phyloP scores from a whole-genome alignment of 768 basidiomycete genomes.

The Leccinum truebloodii region DNA sequence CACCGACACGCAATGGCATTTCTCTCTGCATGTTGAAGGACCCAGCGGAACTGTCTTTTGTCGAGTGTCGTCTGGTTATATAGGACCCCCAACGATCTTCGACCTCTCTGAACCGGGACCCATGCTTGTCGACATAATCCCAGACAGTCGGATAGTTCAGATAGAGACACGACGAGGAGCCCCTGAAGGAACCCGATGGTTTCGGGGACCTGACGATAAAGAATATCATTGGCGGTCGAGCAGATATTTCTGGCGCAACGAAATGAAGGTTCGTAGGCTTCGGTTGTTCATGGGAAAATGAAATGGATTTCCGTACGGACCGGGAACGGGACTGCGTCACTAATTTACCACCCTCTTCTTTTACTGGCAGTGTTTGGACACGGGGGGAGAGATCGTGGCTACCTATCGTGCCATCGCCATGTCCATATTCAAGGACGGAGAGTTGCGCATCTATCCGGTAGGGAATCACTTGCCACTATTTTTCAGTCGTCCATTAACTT shows the following conservation, averaged over 20 bases:
- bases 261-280: slow-evolving; percentile 25
- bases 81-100: slow-evolving; percentile 15
- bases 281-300: not conserved
- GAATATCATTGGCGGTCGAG: slow-evolving; percentile 25
- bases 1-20: slow-evolving; percentile 18
- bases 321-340: not conserved
- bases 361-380: slow-evolving; percentile 21
- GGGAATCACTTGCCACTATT: not conserved
- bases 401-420: slow-evolving; percentile 28
- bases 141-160: slow-evolving; percentile 9
- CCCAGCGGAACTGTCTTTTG: slow-evolving; percentile 21
- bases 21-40: slow-evolving; percentile 21
- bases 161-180: slow-evolving; percentile 16
- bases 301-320: not conserved
- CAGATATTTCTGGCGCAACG: slow-evolving; percentile 14
- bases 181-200: slow-evolving; percentile 20
- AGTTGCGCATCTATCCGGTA: slow-evolving; percentile 30
- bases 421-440: slow-evolving; percentile 30
- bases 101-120: slow-evolving; percentile 4
- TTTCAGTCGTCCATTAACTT: not conserved
- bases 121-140: slow-evolving; percentile 15
- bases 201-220: slow-evolving; percentile 24
- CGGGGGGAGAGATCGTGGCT: slow-evolving; percentile 24
- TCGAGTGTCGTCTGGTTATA: slow-evolving; percentile 23
- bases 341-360: not conserved